Percentiles rank a stretch among this genome's conserved stretches.
Conservation (phyloP, 306 rosid species). For the Cucurbita argyrosperma region DNA sequence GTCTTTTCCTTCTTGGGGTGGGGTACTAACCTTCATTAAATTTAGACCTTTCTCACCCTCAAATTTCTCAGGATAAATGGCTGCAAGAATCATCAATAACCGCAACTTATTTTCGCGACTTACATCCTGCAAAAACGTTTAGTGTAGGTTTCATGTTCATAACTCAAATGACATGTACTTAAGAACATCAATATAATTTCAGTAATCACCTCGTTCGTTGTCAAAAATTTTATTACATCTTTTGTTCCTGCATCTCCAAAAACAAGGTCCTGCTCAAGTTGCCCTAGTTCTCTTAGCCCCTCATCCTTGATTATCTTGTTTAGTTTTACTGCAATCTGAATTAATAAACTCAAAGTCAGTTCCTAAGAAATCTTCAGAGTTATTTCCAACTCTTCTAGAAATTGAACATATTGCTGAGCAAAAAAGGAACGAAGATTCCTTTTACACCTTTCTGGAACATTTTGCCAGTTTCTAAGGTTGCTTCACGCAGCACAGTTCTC, state of each 20-base stretch:
- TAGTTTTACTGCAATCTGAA: conserved; percentile 80
- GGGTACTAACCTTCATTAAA: conserved; percentile 61
- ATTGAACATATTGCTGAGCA: neutral
- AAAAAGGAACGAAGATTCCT: neutral
- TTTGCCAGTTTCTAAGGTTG: neutral
- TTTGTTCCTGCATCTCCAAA: conserved; percentile 91
- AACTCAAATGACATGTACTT: neutral
- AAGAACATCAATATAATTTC: neutral
- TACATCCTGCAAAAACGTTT: conserved; percentile 52
- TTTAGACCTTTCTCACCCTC: conserved; percentile 85
- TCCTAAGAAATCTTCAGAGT: neutral
- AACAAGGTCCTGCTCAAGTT: conserved; percentile 85
- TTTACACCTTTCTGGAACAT: neutral
- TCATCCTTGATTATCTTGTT: conserved; percentile 56
- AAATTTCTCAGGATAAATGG: conserved; percentile 83
- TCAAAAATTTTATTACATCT: conserved; percentile 73
- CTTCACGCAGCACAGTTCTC: neutral
- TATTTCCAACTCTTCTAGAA: neutral
- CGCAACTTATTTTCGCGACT: conserved; percentile 85
- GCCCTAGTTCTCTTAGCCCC: conserved; percentile 72
- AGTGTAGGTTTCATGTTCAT: neutral
- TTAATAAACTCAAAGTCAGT: conserved; percentile 8
- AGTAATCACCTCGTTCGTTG: conserved; percentile 43
- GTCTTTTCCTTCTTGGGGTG: neutral
- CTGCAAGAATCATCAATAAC: conserved; percentile 81